Evolutionary conservation across 441 rosid genomes (phyloP).

Genomic region (Manihot esculenta): DNA sequence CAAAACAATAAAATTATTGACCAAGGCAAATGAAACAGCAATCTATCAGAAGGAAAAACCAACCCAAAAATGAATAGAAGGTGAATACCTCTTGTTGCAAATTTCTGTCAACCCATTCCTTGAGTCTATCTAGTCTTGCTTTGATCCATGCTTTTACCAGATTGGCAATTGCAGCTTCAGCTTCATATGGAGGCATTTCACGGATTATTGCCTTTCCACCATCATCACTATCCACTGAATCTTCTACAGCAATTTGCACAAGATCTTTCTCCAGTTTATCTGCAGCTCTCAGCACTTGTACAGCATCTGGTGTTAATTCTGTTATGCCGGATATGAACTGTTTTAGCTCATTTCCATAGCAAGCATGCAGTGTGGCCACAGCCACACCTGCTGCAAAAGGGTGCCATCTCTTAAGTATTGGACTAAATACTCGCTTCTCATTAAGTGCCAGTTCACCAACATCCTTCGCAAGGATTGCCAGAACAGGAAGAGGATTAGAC

Average conservation of each 20-base stretch:
- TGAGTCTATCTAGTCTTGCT: conserved; percentile 72
- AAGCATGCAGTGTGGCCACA: conserved; percentile 94
- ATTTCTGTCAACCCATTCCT: conserved; percentile 86
- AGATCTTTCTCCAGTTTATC: conserved; percentile 98
- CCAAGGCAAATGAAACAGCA: not conserved
- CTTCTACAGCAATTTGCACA: conserved; percentile 98
- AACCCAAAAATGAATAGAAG: not conserved
- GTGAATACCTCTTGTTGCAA: conserved; percentile 84
- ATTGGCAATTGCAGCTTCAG: conserved; percentile 85
- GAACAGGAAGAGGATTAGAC: conserved; percentile 82
- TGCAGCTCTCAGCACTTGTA: conserved; percentile 90
- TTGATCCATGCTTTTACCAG: conserved; percentile 86
- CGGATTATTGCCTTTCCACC: conserved; percentile 98
- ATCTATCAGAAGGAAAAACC: conserved; percentile 8
- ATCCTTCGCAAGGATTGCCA: conserved; percentile 95
- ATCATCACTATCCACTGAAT: conserved; percentile 95
- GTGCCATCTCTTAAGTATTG: conserved; percentile 95
- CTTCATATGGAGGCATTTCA: conserved; percentile 97
- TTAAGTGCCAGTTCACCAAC: conserved; percentile 88
- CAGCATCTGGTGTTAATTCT: conserved; percentile 89
- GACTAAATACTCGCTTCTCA: conserved; percentile 81
- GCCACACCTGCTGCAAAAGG: conserved; percentile 98
- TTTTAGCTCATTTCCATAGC: conserved; percentile 90
- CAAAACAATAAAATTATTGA: not conserved
- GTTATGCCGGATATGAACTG: conserved; percentile 75